phyloP scores from a whole-genome alignment of 164 flowering plant species.

The Vitis cinerea region DNA sequence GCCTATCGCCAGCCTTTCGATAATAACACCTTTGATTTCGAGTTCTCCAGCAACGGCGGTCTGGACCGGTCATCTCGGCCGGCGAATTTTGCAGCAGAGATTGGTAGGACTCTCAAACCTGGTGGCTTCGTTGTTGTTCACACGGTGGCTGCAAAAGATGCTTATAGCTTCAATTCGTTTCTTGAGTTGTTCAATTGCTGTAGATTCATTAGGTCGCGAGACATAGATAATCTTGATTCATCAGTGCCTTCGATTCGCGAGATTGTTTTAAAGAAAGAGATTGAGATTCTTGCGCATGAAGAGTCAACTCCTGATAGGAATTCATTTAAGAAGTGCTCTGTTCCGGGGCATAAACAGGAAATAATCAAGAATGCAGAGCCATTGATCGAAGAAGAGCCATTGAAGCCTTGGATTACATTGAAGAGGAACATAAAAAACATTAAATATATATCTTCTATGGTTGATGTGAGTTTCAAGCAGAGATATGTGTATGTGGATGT shows the following conservation, averaged over 20 bases:
- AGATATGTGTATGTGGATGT: conserved; percentile 89
- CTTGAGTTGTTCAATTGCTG: conserved; percentile 66
- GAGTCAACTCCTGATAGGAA: conserved; percentile 8
- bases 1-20: conserved; percentile 46
- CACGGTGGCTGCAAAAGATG: conserved; percentile 51
- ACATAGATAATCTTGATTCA: conserved; percentile 50
- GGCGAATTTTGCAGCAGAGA: conserved; percentile 55
- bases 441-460: conserved; percentile 73
- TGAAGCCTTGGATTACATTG: conserved; percentile 91
- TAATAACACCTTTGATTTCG: conserved; percentile 65
- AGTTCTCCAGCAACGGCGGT: conserved; percentile 61
- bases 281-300: conserved; percentile 13
- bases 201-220: conserved; percentile 47
- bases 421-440: conserved; percentile 78
- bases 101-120: conserved; percentile 74
- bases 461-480: conserved; percentile 71
- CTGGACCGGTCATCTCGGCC: conserved; percentile 40
- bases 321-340: conserved; percentile 45
- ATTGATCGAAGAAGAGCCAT: conserved; percentile 74
- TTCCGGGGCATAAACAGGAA: conserved; percentile 62
- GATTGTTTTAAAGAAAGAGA: conserved; percentile 59
- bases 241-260: conserved; percentile 48
- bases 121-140: conserved; percentile 83
- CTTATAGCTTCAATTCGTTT: conserved; percentile 81
- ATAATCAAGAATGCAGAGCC: conserved; percentile 72